Evolutionary conservation across 1,284 basidiomycete species (phyloP).

Genomic region (Trametes polyzona): DNA sequence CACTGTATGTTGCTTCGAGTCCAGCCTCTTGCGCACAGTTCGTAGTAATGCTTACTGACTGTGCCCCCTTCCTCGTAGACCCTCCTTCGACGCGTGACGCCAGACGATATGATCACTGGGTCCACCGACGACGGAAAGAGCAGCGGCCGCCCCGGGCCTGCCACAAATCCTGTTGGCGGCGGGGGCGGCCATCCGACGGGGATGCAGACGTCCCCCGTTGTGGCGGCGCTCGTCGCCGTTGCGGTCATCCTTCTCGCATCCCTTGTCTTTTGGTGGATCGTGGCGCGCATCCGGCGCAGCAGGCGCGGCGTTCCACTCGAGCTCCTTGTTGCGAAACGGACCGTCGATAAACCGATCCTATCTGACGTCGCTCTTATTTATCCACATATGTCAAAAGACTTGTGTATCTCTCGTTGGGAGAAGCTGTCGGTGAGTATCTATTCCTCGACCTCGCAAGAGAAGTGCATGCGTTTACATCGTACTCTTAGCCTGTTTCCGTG

Average conservation of each 20-base stretch:
- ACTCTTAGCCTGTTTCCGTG: constrained; percentile 1
- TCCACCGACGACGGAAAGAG: not conserved
- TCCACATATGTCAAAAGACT: not conserved
- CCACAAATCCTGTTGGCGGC: not conserved
- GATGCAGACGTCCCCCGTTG: not conserved
- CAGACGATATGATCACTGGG: not conserved
- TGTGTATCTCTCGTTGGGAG: not conserved
- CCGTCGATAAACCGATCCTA: not conserved
- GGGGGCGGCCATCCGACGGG: not conserved
- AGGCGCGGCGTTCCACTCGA: not conserved
- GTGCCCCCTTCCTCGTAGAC: not conserved
- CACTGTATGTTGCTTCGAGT: not conserved
- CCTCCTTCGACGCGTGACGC: not conserved
- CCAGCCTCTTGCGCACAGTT: too few relatives aligned
- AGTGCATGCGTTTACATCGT: not conserved
- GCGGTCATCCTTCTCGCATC: not conserved
- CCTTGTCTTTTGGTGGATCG: not conserved
- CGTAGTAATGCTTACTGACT: not conserved
- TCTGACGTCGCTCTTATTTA: not conserved
- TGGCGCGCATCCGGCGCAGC: constrained; percentile 1
- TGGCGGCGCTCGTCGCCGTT: not conserved
- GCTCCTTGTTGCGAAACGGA: too few relatives aligned
- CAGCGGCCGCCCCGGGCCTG: not conserved
- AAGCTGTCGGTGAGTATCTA: not conserved
- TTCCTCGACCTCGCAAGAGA: too few relatives aligned